Evolutionary conservation across 352 stramenopile genomes (phyloP).

Genomic region (Phytophthora cactorum): DNA sequence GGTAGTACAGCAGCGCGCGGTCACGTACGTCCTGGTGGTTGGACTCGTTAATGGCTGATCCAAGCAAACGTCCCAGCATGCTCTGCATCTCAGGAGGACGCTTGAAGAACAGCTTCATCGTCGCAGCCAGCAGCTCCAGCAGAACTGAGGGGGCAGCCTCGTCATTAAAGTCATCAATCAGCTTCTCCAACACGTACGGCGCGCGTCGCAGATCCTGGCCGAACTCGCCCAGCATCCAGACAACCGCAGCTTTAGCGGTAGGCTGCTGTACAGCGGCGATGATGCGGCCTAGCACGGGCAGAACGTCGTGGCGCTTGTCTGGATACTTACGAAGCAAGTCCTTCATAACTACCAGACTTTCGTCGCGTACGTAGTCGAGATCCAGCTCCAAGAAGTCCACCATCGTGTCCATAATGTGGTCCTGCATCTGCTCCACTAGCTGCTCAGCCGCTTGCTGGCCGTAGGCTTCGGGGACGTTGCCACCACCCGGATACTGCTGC

Average conservation of each 20-base stretch:
- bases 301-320: conserved; percentile 91
- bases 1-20: conserved; percentile 98
- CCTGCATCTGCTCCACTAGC: conserved; percentile 76
- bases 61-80: conserved; percentile 96
- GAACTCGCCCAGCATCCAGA: conserved; percentile 98
- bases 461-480: conserved; percentile 69
- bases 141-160: conserved; percentile 91
- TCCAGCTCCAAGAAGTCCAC: conserved; percentile 98
- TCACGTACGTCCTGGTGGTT: conserved; percentile 97
- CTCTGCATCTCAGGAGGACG: conserved; percentile 97
- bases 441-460: conserved; percentile 68
- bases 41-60: conserved; percentile 94
- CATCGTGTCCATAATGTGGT: conserved; percentile 92
- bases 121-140: conserved; percentile 94
- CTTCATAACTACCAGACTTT: conserved; percentile 96
- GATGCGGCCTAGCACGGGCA: conserved; percentile 84
- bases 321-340: conserved; percentile 97
- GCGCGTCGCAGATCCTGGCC: conserved; percentile 92
- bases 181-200: conserved; percentile 97
- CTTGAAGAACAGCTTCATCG: conserved; percentile 99
- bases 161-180: conserved; percentile 94
- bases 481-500: conserved; percentile 34
- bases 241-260: conserved; percentile 92
- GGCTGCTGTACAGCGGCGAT: conserved; percentile 78
- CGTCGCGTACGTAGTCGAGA: conserved; percentile 95